A percentile compares a stretch with the other conserved stretches of the same genome.
Conservation (phyloP, 352 stramenopile genomes). For the Phytopythium mirpurense region DNA sequence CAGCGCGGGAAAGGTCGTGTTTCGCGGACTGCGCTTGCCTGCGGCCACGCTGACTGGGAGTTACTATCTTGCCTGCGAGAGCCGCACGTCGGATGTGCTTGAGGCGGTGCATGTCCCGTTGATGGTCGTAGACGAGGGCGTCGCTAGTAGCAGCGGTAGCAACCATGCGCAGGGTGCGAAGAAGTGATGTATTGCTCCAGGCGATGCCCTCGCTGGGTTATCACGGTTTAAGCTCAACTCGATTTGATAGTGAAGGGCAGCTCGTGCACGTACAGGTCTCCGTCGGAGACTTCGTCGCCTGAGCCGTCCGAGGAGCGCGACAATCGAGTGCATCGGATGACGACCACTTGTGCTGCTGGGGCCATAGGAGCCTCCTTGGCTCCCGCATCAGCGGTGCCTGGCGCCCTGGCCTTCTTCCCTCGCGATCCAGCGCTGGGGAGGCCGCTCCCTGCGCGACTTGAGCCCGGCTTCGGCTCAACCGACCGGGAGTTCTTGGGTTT, state of each 20-base stretch:
- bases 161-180: neutral
- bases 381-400: neutral
- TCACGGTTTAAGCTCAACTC: slow-evolving; percentile 6
- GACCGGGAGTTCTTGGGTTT: slow-evolving; percentile 12
- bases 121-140: slow-evolving; percentile 9
- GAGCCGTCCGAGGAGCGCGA: slow-evolving; percentile 20
- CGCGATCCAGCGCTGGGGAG: neutral
- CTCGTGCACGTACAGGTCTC: slow-evolving; percentile 33
- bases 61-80: slow-evolving; percentile 44
- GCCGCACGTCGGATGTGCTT: slow-evolving; percentile 16
- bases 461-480: slow-evolving; percentile 5
- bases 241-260: slow-evolving; percentile 43
- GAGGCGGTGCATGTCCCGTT: slow-evolving; percentile 12
- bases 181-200: neutral
- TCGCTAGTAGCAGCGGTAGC: neutral
- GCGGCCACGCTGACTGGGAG: slow-evolving; percentile 17
- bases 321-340: slow-evolving; percentile 43
- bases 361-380: neutral
- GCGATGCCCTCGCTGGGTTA: neutral
- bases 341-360: slow-evolving; percentile 31
- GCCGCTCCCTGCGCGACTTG: neutral
- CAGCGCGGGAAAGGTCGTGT: slow-evolving; percentile 16
- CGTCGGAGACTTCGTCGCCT: slow-evolving; percentile 18
- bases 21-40: slow-evolving; percentile 27
- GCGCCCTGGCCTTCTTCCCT: slow-evolving; percentile 6